These are phyloP conservation scores for Gossypium sturtianum DNA, from an alignment of 345 rosid genomes.

Conservation along the genomic window DNA sequence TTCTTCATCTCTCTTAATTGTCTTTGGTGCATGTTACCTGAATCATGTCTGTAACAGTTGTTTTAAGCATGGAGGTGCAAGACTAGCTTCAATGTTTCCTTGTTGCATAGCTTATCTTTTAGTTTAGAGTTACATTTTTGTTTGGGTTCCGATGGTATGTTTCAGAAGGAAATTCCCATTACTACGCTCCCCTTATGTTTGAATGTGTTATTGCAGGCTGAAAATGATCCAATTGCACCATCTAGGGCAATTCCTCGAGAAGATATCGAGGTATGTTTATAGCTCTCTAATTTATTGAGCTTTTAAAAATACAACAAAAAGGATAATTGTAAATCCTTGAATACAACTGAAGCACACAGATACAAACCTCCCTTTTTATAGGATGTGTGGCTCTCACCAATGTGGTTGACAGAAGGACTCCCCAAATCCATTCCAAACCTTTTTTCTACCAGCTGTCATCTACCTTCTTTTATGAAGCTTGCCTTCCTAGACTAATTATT, in stretches of 20 bases:
- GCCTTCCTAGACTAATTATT: neutral
- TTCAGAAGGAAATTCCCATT: neutral
- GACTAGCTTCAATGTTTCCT: neutral
- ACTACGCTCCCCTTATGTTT: neutral
- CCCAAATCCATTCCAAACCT: neutral
- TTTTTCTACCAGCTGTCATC: neutral
- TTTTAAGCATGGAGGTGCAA: neutral
- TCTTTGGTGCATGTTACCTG: neutral
- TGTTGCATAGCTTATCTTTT: neutral
- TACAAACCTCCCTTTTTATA: neutral
- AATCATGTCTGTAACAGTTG: neutral
- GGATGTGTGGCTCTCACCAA: neutral
- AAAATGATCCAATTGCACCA: slow-evolving; percentile 91
- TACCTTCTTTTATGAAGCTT: neutral
- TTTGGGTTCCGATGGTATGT: neutral
- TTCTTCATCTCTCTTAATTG: neutral
- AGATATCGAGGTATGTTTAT: slow-evolving; percentile 59
- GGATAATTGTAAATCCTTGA: neutral
- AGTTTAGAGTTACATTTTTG: neutral
- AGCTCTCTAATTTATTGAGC: neutral
- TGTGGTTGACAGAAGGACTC: neutral
- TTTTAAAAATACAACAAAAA: neutral
- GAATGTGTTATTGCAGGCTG: slow-evolving; percentile 47
- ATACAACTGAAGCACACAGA: neutral
- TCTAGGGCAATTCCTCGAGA: slow-evolving; percentile 75